A percentile compares a stretch with the other conserved stretches of the same genome.
phyloP scores from a whole-genome alignment of 2,329 filamentous ascomycete species.

The Pseudocercospora cruenta region DNA sequence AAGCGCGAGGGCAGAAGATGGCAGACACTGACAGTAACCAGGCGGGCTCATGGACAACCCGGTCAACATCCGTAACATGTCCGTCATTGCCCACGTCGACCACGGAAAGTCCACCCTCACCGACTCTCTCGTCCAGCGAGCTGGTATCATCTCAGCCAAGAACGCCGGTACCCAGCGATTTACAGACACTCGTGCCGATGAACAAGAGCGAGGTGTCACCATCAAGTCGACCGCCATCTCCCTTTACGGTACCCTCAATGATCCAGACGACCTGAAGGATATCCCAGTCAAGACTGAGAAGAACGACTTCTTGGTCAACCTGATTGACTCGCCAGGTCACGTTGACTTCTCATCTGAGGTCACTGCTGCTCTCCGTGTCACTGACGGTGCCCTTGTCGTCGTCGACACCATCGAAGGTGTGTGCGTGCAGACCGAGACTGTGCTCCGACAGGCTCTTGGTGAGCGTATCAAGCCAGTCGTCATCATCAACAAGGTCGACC shows the following conservation, averaged over 20 bases:
- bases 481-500: constrained; percentile 99
- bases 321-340: constrained; percentile 99
- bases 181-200: constrained; percentile 95
- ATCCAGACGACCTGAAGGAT: constrained; percentile 90
- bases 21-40: constrained; percentile 52
- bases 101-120: constrained; percentile 99
- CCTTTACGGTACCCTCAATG: constrained; percentile 82
- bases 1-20: not conserved
- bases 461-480: constrained; percentile 99
- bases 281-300: constrained; percentile 87
- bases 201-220: constrained; percentile 99
- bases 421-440: constrained; percentile 99
- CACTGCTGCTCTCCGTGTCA: constrained; percentile 99
- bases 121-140: constrained; percentile 98
- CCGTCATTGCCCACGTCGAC: constrained; percentile 99
- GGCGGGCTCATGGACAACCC: constrained; percentile 72
- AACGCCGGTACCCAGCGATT: constrained; percentile 96
- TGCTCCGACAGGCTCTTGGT: constrained; percentile 96
- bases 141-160: constrained; percentile 97
- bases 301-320: constrained; percentile 99
- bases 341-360: constrained; percentile 99
- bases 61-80: constrained; percentile 87
- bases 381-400: constrained; percentile 98
- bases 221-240: constrained; percentile 99
- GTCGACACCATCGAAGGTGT: constrained; percentile 99